Evolutionary conservation across 345 rosid genomes (phyloP).

Genomic region (Salix arbutifolia): DNA sequence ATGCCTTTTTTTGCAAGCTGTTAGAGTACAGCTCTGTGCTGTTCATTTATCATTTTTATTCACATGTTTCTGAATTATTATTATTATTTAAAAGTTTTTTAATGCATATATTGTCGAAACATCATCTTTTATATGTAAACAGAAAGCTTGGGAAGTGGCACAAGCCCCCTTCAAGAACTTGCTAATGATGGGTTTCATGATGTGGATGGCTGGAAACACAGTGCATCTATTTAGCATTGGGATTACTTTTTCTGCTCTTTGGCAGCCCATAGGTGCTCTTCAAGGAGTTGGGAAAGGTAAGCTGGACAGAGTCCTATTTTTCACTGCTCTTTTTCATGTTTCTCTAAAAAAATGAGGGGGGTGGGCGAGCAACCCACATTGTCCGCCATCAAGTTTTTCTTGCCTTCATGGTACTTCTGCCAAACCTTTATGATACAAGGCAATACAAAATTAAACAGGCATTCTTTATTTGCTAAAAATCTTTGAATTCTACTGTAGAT

Average conservation of each 20-base stretch:
- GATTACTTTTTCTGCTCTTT: conserved; percentile 95
- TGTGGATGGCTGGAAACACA: conserved; percentile 99
- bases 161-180: conserved; percentile 97
- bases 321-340: background rate
- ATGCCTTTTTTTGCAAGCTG: background rate
- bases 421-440: background rate
- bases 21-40: background rate
- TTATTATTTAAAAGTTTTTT: background rate
- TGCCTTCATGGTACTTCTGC: background rate
- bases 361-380: background rate
- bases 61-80: background rate
- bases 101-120: background rate
- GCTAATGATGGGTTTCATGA: conserved; percentile 99
- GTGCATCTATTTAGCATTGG: conserved; percentile 99
- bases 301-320: conserved; percentile 6
- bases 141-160: conserved; percentile 99
- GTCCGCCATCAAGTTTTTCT: background rate
- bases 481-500: no score
- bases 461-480: background rate
- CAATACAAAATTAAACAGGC: background rate
- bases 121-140: conserved; percentile 22
- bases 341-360: background rate
- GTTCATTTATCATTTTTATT: background rate
- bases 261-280: conserved; percentile 96
- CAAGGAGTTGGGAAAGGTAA: conserved; percentile 97